Percentiles rank a stretch among this genome's conserved stretches.
Evolutionary conservation across 1,139 yeast genomes (phyloP).

Genomic region (Sugiyamaella sp.): DNA sequence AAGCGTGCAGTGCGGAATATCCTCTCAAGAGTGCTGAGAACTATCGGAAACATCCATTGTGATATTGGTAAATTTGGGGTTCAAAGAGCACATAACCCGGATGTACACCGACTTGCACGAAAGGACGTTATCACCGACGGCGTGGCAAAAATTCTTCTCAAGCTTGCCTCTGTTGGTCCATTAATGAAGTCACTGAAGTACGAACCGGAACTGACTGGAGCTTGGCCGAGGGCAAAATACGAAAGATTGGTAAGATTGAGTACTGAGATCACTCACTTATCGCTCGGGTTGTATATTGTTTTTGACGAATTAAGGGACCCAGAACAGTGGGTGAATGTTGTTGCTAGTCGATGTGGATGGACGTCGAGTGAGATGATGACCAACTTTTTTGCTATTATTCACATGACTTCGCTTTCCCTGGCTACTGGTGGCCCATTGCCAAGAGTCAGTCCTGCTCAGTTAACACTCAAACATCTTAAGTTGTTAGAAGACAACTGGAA

Average conservation of each 20-base stretch:
- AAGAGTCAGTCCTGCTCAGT: constrained; percentile 37
- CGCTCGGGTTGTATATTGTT: constrained; percentile 30
- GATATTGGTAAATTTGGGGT: constrained; percentile 37
- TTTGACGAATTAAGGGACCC: constrained; percentile 31
- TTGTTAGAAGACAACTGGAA: constrained; percentile 26
- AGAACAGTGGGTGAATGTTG: constrained; percentile 25
- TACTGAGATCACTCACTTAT: constrained; percentile 32
- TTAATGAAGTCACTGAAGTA: constrained; percentile 31
- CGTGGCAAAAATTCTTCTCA: constrained; percentile 27
- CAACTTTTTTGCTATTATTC: constrained; percentile 37
- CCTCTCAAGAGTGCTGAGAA: constrained; percentile 31
- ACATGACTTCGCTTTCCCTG: constrained; percentile 36
- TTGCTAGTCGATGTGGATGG: constrained; percentile 35
- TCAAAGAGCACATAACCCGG: constrained; percentile 32
- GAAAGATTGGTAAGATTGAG: constrained; percentile 29
- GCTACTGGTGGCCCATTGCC: constrained; percentile 37
- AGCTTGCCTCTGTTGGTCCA: constrained; percentile 27
- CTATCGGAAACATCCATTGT: constrained; percentile 37
- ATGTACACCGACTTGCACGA: constrained; percentile 28
- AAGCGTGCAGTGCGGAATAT: constrained; percentile 34
- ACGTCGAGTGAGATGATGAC: constrained; percentile 33
- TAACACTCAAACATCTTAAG: constrained; percentile 29
- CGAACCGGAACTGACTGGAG: constrained; percentile 39
- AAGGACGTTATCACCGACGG: constrained; percentile 30
- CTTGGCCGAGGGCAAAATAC: constrained; percentile 38